Conservation (phyloP, 2,329 filamentous ascomycete species). For the Monosporascus sp. region DNA sequence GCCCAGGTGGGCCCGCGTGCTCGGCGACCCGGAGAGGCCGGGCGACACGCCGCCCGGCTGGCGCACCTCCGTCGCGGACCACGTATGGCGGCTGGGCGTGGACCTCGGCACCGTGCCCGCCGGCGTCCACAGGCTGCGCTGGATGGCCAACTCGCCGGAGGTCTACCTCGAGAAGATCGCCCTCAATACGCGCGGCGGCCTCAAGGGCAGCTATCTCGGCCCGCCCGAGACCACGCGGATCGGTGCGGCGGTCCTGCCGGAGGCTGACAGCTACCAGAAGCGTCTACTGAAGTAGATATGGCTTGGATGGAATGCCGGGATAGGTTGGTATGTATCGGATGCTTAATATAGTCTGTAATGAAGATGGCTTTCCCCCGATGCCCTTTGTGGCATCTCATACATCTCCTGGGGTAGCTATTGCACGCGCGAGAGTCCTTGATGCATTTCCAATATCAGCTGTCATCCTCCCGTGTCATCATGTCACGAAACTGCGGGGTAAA, state of each 20-base stretch:
- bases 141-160: conserved; percentile 27
- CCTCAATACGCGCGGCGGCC: conserved; percentile 25
- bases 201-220: conserved; percentile 30
- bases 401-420: no score
- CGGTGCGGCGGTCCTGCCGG: neutral
- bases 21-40: conserved; percentile 36
- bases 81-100: conserved; percentile 42
- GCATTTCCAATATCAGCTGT: no score
- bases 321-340: no score
- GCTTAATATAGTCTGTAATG: no score
- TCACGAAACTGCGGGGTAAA: no score
- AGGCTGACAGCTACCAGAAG: no score
- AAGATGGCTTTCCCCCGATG: no score
- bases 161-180: conserved; percentile 33
- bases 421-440: no score
- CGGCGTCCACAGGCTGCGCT: conserved; percentile 26
- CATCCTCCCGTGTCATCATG: no score
- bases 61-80: conserved; percentile 42
- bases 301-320: no score
- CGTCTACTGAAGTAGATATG: no score
- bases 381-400: no score
- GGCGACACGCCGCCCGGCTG: conserved; percentile 42
- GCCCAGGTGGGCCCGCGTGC: conserved; percentile 23
- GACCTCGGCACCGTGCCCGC: conserved; percentile 14
- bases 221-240: conserved; percentile 24